These are phyloP conservation scores for Nepenthes mirabilis DNA, from an alignment of 148 eudicot genomes.

Conservation along the genomic window DNA sequence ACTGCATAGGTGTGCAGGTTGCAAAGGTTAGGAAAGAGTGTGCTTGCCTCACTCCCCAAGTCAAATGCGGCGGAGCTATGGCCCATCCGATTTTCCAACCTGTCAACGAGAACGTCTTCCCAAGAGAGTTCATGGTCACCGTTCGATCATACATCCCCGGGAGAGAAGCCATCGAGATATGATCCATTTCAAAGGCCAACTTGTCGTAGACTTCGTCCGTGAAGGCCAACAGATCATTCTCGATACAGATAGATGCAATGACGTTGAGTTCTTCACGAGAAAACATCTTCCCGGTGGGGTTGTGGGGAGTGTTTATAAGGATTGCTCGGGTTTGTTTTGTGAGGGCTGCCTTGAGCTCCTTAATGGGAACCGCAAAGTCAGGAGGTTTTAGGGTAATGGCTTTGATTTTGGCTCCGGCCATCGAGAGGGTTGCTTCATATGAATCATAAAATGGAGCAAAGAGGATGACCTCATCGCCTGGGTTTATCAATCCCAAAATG, in stretches of 20 bases:
- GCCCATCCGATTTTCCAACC: slow-evolving; percentile 99
- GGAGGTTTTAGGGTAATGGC: slow-evolving; percentile 74
- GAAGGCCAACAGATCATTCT: slow-evolving; percentile 85
- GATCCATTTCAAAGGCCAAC: slow-evolving; percentile 92
- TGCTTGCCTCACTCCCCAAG: slow-evolving; percentile 91
- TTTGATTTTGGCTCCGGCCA: slow-evolving; percentile 89
- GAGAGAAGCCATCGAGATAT: slow-evolving; percentile 88
- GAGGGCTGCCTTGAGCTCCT: slow-evolving; percentile 54
- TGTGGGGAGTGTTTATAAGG: slow-evolving; percentile 88
- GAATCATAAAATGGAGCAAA: slow-evolving; percentile 99
- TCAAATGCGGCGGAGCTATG: slow-evolving; percentile 80
- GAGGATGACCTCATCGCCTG: slow-evolving; percentile 83
- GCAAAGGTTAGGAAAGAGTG: slow-evolving; percentile 89
- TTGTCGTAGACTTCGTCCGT: slow-evolving; percentile 93
- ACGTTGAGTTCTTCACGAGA: slow-evolving; percentile 57
- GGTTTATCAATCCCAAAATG: slow-evolving; percentile 84
- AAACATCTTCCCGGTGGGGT: slow-evolving; percentile 98
- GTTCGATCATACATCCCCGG: slow-evolving; percentile 96
- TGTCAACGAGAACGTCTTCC: slow-evolving; percentile 90
- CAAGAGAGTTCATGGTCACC: slow-evolving; percentile 79
- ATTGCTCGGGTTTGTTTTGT: slow-evolving; percentile 80
- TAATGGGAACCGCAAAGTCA: slow-evolving; percentile 64
- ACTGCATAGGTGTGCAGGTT: slow-evolving; percentile 93
- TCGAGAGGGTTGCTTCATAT: slow-evolving; percentile 87
- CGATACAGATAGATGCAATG: slow-evolving; percentile 78